Evolutionary conservation across 306 rosid species (phyloP).

Genomic region (Cotoneaster glaucophyllus): DNA sequence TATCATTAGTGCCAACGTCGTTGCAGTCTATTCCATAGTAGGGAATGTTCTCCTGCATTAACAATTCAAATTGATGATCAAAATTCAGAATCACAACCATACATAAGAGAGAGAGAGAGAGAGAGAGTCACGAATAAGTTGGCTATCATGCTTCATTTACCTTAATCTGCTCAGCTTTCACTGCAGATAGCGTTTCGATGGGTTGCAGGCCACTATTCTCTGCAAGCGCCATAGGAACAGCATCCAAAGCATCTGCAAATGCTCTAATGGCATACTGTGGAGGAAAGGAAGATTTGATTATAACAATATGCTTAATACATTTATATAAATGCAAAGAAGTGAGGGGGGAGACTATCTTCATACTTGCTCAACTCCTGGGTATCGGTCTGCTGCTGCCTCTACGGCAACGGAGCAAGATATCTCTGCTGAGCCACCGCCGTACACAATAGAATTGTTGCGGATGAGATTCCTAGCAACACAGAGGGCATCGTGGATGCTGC

Average conservation of each 20-base stretch:
- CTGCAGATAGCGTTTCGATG: conserved; percentile 86
- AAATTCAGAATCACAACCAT: not conserved
- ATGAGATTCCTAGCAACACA: conserved; percentile 98
- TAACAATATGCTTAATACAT: not conserved
- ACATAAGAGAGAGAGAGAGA: not conserved
- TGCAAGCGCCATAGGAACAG: conserved; percentile 95
- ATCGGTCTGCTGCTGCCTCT: conserved; percentile 84
- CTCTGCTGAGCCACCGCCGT: conserved; percentile 99
- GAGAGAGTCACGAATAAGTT: not conserved
- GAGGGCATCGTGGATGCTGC: conserved; percentile 89
- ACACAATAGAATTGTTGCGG: conserved; percentile 90
- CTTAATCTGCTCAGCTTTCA: conserved; percentile 92
- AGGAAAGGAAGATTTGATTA: conserved; percentile 2
- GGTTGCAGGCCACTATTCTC: conserved; percentile 98
- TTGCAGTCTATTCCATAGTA: conserved; percentile 88
- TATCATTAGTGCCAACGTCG: conserved; percentile 84
- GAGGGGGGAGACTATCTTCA: conserved; percentile 1
- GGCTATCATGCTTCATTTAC: conserved; percentile 23
- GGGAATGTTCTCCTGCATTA: conserved; percentile 65
- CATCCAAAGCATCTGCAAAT: conserved; percentile 86
- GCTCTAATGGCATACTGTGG: conserved; percentile 95
- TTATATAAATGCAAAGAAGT: no score
- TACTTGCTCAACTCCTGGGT: conserved; percentile 97
- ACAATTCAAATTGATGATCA: conserved; percentile 6
- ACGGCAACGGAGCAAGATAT: conserved; percentile 82